phyloP scores from a whole-genome alignment of 176 grass and related monocot genomes.

The Tillandsia fasciculata region DNA sequence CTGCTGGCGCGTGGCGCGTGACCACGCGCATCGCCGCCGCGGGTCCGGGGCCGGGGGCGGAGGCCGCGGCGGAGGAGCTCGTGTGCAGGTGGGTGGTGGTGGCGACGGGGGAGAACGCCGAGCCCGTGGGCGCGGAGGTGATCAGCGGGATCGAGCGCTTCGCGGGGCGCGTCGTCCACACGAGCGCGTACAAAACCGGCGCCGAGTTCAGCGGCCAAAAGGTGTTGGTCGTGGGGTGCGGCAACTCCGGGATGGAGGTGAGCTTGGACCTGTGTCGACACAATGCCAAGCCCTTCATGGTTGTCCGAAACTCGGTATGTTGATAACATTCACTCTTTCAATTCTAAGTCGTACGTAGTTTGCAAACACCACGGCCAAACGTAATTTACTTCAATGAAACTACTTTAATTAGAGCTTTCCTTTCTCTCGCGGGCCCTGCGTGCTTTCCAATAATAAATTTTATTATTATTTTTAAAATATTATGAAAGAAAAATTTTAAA shows the following conservation, averaged over 20 bases:
- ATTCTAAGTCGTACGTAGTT: neutral
- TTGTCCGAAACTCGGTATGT: constrained; percentile 83
- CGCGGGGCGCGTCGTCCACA: constrained; percentile 41
- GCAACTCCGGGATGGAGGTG: constrained; percentile 99
- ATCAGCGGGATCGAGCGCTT: constrained; percentile 32
- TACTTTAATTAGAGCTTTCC: neutral
- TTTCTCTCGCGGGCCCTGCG: neutral
- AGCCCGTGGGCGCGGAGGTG: constrained; percentile 43
- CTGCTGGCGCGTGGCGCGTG: constrained; percentile 43
- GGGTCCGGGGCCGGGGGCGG: too few relatives aligned
- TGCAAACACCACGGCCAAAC: neutral
- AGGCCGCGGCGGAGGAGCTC: constrained; percentile 25
- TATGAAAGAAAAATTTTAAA: too few relatives aligned
- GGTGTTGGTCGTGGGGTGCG: constrained; percentile 84
- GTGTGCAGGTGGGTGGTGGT: constrained; percentile 65
- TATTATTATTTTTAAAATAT: too few relatives aligned
- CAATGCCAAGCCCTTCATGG: constrained; percentile 52
- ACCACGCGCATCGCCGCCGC: constrained; percentile 1
- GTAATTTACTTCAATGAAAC: too few relatives aligned
- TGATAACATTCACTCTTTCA: neutral
- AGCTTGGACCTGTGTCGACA: constrained; percentile 84
- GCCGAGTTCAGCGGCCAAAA: constrained; percentile 49
- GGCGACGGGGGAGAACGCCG: constrained; percentile 91
- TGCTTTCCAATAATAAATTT: neutral
- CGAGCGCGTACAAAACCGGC: constrained; percentile 81